Evolutionary conservation across 2,329 filamentous ascomycete genomes (phyloP), one percentile per base, ranked within the genome.

Genomic region (Pseudogymnoascus pannorum): DNA sequence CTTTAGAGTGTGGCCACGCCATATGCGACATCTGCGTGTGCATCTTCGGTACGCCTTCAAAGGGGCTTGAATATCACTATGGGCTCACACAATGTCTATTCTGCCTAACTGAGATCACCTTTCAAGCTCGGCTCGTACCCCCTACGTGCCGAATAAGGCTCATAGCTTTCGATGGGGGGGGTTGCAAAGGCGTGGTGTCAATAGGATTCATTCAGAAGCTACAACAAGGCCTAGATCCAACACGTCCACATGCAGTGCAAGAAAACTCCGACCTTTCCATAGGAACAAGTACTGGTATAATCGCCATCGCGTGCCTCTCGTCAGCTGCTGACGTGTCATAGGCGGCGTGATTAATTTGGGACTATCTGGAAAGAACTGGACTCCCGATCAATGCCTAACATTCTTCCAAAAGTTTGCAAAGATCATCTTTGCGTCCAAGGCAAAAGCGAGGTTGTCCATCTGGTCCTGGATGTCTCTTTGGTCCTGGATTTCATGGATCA

Each of bases 121-220:
- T 70, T 24, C 51, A 62, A 8, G 67, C 70, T 20, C 67, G 64
- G 14, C 62, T 75, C 3, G 66, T 73, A 8, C 73, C 73, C 8
- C 66, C 68, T 8, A 75, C 73, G 4, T 68, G 70, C 31, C 67
- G 71, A 12, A 62, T 73, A 14, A 62, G 72, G 33, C 63, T 75
- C 18, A 62, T 76, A 5, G 69, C 69, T 61, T 66, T 76, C 60
- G 73, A 77, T 66, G 73, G 72, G 9, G 73, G 73, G 22, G 67
- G 70, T 42, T 66, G 62, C 3, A 64, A 65, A 35, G 69, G 66
- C 8, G 66, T 71, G 14, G 58, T 70, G 3, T 62, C 67, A 12
- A 58, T 72, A 18, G 59, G 59, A 36, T 66, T 68, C 36, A 59
- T 72, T 18, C 42, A 64, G 29, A 58, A 64, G 26, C 24, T 72